A percentile compares a stretch with the other conserved stretches of the same genome.
These are phyloP conservation scores for Penicillium vulpinum DNA, from an alignment of 2,329 filamentous ascomycete species.

Conservation along the genomic window DNA sequence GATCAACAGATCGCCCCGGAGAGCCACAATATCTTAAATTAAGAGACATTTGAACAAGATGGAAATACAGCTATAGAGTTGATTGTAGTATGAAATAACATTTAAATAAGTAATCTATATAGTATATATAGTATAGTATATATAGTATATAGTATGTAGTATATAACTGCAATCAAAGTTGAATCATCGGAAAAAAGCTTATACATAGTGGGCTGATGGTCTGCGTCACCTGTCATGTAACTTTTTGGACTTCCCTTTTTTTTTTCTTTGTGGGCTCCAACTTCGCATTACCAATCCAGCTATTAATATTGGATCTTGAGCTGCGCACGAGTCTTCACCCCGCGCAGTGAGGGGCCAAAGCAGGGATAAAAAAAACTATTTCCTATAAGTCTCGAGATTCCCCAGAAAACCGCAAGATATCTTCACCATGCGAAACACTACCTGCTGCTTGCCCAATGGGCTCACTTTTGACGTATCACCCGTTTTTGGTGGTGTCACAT, in stretches of 20 bases:
- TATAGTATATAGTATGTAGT: too few relatives aligned
- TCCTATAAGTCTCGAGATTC: not conserved
- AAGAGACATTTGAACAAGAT: not conserved
- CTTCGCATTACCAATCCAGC: slow-evolving; percentile 5
- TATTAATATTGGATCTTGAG: not conserved
- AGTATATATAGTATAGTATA: too few relatives aligned
- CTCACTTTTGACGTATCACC: slow-evolving; percentile 77
- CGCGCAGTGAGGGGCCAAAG: slow-evolving; percentile 9
- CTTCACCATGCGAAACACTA: slow-evolving; percentile 29
- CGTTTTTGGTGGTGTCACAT: slow-evolving; percentile 87
- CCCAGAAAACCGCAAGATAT: not conserved
- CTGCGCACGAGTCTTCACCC: slow-evolving; percentile 2
- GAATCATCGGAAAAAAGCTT: not conserved
- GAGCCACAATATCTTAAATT: not conserved
- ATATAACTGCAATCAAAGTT: too few relatives aligned
- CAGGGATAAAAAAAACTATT: not conserved
- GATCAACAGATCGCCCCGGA: slow-evolving; percentile 8
- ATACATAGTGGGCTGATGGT: slow-evolving; percentile 7
- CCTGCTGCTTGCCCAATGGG: slow-evolving; percentile 75
- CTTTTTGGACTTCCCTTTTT: not conserved
- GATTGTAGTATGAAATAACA: not conserved
- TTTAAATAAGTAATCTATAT: too few relatives aligned
- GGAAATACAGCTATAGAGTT: too few relatives aligned
- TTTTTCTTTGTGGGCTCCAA: not conserved
- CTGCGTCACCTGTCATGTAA: slow-evolving; percentile 5